Evolutionary conservation across 305 asterid genomes (phyloP), one percentile per base, ranked within the genome.

Genomic region (Fraxinus velutina): DNA sequence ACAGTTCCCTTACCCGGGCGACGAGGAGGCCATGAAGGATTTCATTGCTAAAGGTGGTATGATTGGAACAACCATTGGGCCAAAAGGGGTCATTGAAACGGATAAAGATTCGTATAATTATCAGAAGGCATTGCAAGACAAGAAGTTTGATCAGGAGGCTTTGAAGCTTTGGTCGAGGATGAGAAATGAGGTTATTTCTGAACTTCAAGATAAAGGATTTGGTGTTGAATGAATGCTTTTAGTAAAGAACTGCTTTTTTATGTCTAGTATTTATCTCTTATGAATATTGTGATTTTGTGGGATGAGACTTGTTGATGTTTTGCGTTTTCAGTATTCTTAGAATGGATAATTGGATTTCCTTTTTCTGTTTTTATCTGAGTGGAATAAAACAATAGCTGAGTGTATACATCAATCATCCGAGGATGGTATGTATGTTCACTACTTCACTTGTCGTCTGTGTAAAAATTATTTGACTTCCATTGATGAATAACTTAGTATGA

Each of bases 11-110:
- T 95, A 93, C 81, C 98, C 97, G 0, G 98, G 97, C 0, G 98
- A 92, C 27, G 86, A 83, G 32, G 96, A 94, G 66, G 99, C 99
- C 21, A 93, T 94, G 99, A 89, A 91, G 78, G 97, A 96, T 76
- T 94, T 96, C 78, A 72, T 94, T 78, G 89, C 93, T 1, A 89
- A 90, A 66, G 99, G 99, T 30, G 99, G 99, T 80, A 94, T 94
- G 98, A 94, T 92, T 15, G 98, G 98, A n/a, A 94, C 98, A 2
- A 85, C 90, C 30, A 90, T 94, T 32, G 98, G 97, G 83, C 97
- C 98, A 0, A 95, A 92, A 88, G 99, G 99, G 64, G 57, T 89
- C 3, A 33, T 92, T 2, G 99, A 92, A 34, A 76, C 86, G 0
- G 97, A 94, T 77, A 86, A 84, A 78, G 97, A 90, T 80, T 79